phyloP scores from a whole-genome alignment of 2,329 filamentous ascomycete genomes.

The Monosporascus ibericus region DNA sequence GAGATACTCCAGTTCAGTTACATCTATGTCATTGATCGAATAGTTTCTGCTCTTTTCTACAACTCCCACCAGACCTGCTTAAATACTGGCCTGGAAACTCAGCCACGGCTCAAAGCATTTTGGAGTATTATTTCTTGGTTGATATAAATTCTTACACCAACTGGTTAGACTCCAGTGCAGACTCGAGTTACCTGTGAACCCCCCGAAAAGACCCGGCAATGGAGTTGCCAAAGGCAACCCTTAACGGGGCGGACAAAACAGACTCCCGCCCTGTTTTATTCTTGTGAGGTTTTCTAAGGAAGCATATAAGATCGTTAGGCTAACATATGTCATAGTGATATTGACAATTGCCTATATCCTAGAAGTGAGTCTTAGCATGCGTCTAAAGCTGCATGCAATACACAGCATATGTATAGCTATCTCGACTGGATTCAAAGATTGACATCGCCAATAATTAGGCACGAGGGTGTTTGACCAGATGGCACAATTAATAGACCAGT shows the following conservation, averaged over 20 bases:
- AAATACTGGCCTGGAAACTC: neutral
- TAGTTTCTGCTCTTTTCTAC: neutral
- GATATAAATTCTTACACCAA: neutral
- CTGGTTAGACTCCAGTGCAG: neutral
- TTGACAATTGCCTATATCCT: conserved; percentile 95
- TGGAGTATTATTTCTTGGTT: neutral
- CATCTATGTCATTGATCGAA: neutral
- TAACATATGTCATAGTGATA: conserved; percentile 69
- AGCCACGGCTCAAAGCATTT: neutral
- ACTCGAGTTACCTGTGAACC: neutral
- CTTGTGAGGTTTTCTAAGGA: conserved; percentile 29
- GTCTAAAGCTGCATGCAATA: no score
- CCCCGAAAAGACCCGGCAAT: conserved; percentile 9
- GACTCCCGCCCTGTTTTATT: conserved; percentile 33
- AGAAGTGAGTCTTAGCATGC: conserved; percentile 53
- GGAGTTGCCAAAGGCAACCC: conserved; percentile 18
- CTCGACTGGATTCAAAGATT: no score
- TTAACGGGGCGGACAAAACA: conserved; percentile 12
- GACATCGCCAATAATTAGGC: conserved; percentile 34
- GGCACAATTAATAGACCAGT: conserved; percentile 69
- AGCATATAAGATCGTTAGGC: neutral
- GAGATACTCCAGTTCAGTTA: neutral
- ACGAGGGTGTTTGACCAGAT: conserved; percentile 83
- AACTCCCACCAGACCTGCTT: neutral
- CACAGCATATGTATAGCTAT: no score